A percentile compares a stretch with the other conserved stretches of the same genome.
Evolutionary conservation across 1,284 basidiomycete species (phyloP).

Genomic region (Psilocybe mexicana): DNA sequence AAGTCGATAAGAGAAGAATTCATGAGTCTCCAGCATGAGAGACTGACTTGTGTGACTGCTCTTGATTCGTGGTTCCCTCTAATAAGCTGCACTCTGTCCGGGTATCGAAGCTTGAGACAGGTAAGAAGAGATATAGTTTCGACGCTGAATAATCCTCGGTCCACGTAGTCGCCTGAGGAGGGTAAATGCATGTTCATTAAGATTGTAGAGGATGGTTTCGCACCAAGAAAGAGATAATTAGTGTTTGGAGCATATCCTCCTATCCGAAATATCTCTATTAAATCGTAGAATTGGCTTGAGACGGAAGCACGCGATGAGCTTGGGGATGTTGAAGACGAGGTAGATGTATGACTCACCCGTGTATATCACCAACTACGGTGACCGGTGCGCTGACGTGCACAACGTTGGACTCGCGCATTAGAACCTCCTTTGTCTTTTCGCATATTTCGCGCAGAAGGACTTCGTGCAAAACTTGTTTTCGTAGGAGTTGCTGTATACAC

Average conservation of each 20-base stretch:
- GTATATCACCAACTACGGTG: conserved; percentile 98
- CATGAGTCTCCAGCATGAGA: conserved; percentile 16
- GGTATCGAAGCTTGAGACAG: conserved; percentile 96
- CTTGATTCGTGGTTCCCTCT: conserved; percentile 98
- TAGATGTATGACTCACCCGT: conserved; percentile 72
- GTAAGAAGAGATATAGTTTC: conserved; percentile 98
- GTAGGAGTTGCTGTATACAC: conserved; percentile 87
- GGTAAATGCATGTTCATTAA: conserved; percentile 13
- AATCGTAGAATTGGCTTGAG: conserved; percentile 95
- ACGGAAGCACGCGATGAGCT: conserved; percentile 3
- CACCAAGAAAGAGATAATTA: conserved; percentile 96
- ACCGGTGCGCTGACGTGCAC: conserved; percentile 98
- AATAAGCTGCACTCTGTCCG: conserved; percentile 95
- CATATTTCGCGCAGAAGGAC: conserved; percentile 93
- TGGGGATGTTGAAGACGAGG: conserved; percentile 26
- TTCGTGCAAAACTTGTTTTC: conserved; percentile 93
- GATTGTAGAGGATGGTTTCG: conserved; percentile 30
- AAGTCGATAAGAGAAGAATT: conserved; percentile 24
- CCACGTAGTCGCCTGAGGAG: conserved; percentile 90
- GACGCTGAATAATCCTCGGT: conserved; percentile 96
- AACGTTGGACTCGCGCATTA: conserved; percentile 99
- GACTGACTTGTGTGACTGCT: conserved; percentile 91
- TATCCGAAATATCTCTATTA: conserved; percentile 98
- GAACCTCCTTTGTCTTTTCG: conserved; percentile 97
- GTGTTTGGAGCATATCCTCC: conserved; percentile 96